Base-by-base conservation (phyloP, 345 rosid species). In the Diplotaxis tenuifolia region DNA sequence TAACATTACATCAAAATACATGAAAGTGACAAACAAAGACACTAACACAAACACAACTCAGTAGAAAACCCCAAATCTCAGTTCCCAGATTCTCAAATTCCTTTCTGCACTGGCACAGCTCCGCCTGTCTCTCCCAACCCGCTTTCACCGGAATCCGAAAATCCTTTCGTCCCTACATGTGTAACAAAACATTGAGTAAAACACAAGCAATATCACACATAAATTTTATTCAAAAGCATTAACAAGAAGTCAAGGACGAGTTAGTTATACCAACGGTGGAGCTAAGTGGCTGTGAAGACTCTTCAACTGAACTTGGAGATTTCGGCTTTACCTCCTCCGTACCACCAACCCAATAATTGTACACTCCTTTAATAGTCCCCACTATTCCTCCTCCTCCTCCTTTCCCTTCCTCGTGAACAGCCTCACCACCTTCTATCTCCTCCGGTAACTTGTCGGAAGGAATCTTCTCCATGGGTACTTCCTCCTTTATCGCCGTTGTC, bases 361-460 rank as follows among this genome's bases (percentile, higher is more conserved):
- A 85, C 0, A 84, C 75, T 31, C 84, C 91, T 80, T 78, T 89
- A 36, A 89, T 56, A 78, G 67, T 86, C 23, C 75, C 87, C 31
- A 82, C 93, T 75, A 89, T 75, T 50, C 71, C 67, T 1, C 68
- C 83, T 38, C 55, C 79, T 10, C 11, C 40, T 31, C 1, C 38
- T 7, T 36, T 8, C 40, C 63, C 84, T 70, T 65, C 73, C 57
- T 49, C 68, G 4, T 54, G 58, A 36, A 40, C 67, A 0, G 71
- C 27, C 58, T 31, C 79, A 83, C 83, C 52, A 18, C 82, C 60
- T 55, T 76, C n/a, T 45, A 61, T 29, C 66, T 32, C 65, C 70
- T 9, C 78, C 75, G 64, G 6, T 36, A 36, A 6, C 73, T 73
- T 75, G 3, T 70, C 77, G 2, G 21, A 25, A n/a, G 55, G 64